Base-by-base conservation (phyloP, 2,329 filamentous ascomycete genomes). In the Fusarium sp. region DNA sequence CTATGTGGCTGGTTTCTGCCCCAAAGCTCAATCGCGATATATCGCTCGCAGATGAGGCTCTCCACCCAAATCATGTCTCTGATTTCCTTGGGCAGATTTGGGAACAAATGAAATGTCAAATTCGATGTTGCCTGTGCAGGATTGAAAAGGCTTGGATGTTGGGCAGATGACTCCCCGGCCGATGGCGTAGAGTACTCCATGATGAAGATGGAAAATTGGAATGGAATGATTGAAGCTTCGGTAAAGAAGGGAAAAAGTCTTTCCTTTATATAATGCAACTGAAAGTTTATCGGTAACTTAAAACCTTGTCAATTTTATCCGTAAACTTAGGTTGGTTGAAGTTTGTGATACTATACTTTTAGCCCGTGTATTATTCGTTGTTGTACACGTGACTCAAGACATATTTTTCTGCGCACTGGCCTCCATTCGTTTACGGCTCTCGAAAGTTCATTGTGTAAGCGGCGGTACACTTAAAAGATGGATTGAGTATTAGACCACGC, bases 181-280 rank as follows among this genome's bases (percentile, higher is more conserved):
- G 22, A 18, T n/a, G n/a, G 6, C 28, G 7, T 18, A 17, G 15
- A 32, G 11, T 28, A 50, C 11, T 32, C 15, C 28, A 50, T 50
- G 11, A 7, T 32, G 22, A 13, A 9, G 5, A 32, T 50, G 22
- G 22, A 18, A n/a, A 12, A 14, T 13, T 18, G 6, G 5, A 32
- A 18, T 10, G 28, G 12, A 24, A 7, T 10, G 15, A 13, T 18
- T 7, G 8, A 30, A 32, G 22, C 15, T 18, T 15, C 9, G 8
- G 15, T 11, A 12, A 50, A 13, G 0, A n/a, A 13, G 28, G 11
- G 8, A 0, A 2, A n/a, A 18, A 9, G 3, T 12, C 15, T 9
- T 10, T 14, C 11, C 18, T n/a, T 18, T 32, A 32, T 32, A 10
- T n/a, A 6, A 3, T 9, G 8, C 22, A 18, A 32, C 28, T 18